Evolutionary conservation across 1,139 yeast species (phyloP), one percentile per base, ranked within the genome.

Genomic region (Candida sp.): DNA sequence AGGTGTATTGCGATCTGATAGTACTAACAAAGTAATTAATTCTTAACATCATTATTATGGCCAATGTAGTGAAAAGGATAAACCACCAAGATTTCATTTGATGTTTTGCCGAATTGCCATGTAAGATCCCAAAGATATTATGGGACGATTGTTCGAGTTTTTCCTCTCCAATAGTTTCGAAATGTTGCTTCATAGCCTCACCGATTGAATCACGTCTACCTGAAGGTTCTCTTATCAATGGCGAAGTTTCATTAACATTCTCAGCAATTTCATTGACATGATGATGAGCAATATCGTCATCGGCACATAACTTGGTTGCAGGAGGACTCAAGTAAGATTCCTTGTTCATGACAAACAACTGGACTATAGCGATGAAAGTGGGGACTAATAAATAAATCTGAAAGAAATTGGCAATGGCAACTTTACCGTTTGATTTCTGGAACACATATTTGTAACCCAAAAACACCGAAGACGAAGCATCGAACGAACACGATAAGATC

Each of bases 21-120:
- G 78, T 73, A 11, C 77, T 75, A 32, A 73, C 77, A 54, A 73
- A 73, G 50, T 73, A 73, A 56, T 73, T 73, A 39, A 73, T 55
- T 47, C 77, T 57, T 47, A 73, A 61, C 77, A 73, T 73, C 56
- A 65, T 73, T 38, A 72, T 61, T 39, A 72, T 66, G 8, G 73
- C 63, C 49, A 71, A 69, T 21, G 63, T 43, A 46, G 73, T 64
- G 63, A 69, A 64, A 39, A 73, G 59, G 48, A 55, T 60, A 49
- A 73, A 73, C 77, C 77, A 73, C 30, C 69, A 70, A 4, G 76
- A 69, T 36, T 56, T 59, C 49, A 73, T 53, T 52, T 73, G 78
- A 48, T 52, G 58, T 42, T 60, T 56, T n/a, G 76, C 73, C 4
- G 74, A 62, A 48, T 64, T 63, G 5, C 77, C 77, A 49, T 73